These are phyloP conservation scores for Vachellia pachyceras DNA, from an alignment of 306 rosid species.

Conservation along the genomic window DNA sequence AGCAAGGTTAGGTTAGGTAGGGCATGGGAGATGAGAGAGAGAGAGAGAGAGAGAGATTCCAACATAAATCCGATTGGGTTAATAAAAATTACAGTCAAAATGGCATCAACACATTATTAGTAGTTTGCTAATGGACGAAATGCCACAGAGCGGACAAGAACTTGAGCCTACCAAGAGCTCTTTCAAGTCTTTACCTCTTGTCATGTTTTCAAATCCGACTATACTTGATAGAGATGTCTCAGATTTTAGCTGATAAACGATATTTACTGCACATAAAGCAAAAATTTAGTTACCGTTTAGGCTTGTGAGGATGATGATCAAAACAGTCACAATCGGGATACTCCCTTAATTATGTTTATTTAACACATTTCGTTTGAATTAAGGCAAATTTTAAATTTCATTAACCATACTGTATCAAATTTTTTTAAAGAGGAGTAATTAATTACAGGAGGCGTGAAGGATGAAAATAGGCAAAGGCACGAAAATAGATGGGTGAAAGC, in stretches of 20 bases:
- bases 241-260: not conserved
- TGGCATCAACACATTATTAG: not conserved
- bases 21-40: not conserved
- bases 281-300: not conserved
- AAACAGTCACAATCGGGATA: not conserved
- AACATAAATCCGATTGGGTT: not conserved
- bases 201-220: constrained; percentile 23
- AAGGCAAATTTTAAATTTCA: too few species aligned
- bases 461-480: not conserved
- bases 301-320: not conserved
- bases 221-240: constrained; percentile 9
- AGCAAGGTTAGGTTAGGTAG: not conserved
- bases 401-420: too few species aligned
- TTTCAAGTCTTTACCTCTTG: constrained; percentile 14
- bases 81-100: not conserved
- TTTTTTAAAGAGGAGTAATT: not conserved
- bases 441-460: not conserved
- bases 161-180: not conserved
- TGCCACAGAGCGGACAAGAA: constrained; percentile 24
- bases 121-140: constrained; percentile 25
- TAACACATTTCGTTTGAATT: too few species aligned
- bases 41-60: not conserved
- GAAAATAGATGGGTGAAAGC: too few species aligned
- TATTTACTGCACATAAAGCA: not conserved
- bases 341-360: too few species aligned